A percentile compares a stretch with the other conserved stretches of the same genome.
Evolutionary conservation across 1,139 yeast species (phyloP).

Genomic region (Lodderomyces orthopsilosis): DNA sequence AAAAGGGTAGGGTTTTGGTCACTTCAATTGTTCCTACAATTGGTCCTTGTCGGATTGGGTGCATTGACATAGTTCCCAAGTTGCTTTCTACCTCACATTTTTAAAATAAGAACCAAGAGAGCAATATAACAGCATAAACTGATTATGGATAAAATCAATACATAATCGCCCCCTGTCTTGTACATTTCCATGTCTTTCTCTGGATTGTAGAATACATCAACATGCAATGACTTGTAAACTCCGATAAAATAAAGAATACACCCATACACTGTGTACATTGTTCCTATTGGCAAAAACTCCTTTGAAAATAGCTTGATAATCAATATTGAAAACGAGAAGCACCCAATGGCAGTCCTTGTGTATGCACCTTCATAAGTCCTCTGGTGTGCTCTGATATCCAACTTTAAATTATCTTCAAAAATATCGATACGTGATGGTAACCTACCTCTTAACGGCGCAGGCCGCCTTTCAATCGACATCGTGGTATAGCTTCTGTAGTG

Average conservation of each 20-base stretch:
- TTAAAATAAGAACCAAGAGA: conserved; percentile 39
- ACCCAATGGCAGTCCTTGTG: conserved; percentile 50
- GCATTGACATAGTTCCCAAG: conserved; percentile 26
- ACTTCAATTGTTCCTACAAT: conserved; percentile 76
- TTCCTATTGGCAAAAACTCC: conserved; percentile 53
- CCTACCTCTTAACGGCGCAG: conserved; percentile 18
- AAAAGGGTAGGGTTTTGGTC: conserved; percentile 93
- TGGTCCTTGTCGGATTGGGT: conserved; percentile 78
- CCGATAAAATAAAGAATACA: conserved; percentile 48
- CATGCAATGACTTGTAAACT: conserved; percentile 40
- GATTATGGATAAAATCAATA: conserved; percentile 38
- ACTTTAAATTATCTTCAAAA: conserved; percentile 36
- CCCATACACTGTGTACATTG: conserved; percentile 53
- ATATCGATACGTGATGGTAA: conserved; percentile 35
- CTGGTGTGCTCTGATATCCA: conserved; percentile 60
- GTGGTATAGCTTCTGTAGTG: neutral
- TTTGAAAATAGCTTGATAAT: conserved; percentile 51
- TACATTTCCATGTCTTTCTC: conserved; percentile 38
- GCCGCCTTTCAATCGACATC: conserved; percentile 4
- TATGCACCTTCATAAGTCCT: conserved; percentile 63
- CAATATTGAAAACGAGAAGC: conserved; percentile 45
- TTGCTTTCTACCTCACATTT: conserved; percentile 22
- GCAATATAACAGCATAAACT: conserved; percentile 47
- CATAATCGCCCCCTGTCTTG: conserved; percentile 52
- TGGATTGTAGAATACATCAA: conserved; percentile 48